A percentile compares a stretch with the other conserved stretches of the same genome.
Evolutionary conservation across 2,329 filamentous ascomycete species (phyloP).

Genomic region (Botrytis tulipae): DNA sequence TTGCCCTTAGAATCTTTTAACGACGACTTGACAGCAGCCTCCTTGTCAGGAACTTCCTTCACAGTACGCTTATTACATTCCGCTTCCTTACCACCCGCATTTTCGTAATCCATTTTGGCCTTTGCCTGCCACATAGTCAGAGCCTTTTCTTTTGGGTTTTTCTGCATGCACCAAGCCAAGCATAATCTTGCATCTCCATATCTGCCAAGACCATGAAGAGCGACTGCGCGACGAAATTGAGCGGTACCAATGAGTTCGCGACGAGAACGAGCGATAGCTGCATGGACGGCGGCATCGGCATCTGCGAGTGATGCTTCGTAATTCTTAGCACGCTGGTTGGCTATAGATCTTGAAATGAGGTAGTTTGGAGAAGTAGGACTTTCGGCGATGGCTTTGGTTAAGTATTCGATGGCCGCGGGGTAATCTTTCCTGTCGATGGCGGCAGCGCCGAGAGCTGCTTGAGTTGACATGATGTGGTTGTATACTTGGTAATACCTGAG

Average conservation of each 20-base stretch:
- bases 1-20: not conserved
- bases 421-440: conserved; percentile 66
- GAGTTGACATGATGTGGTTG: conserved; percentile 46
- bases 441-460: conserved; percentile 50
- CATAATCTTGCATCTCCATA: conserved; percentile 75
- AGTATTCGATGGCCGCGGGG: conserved; percentile 63
- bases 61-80: conserved; percentile 46
- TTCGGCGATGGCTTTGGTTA: conserved; percentile 62
- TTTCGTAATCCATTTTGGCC: conserved; percentile 50
- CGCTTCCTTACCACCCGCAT: conserved; percentile 48
- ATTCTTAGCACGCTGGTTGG: conserved; percentile 64
- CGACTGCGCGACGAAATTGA: conserved; percentile 76
- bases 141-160: conserved; percentile 52
- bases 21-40: not conserved
- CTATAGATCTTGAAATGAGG: conserved; percentile 78
- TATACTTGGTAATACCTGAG: not conserved
- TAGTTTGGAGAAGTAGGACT: conserved; percentile 74
- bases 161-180: conserved; percentile 56
- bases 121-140: conserved; percentile 59
- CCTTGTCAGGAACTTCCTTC: conserved; percentile 51
- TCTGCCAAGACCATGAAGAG: conserved; percentile 65
- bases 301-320: conserved; percentile 66
- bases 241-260: conserved; percentile 76
- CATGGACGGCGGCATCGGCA: conserved; percentile 62
- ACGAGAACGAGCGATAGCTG: conserved; percentile 65